Percentiles rank a stretch among this genome's conserved stretches.
phyloP scores from a whole-genome alignment of 2,329 filamentous ascomycete genomes.

The Cordyceps javanica region DNA sequence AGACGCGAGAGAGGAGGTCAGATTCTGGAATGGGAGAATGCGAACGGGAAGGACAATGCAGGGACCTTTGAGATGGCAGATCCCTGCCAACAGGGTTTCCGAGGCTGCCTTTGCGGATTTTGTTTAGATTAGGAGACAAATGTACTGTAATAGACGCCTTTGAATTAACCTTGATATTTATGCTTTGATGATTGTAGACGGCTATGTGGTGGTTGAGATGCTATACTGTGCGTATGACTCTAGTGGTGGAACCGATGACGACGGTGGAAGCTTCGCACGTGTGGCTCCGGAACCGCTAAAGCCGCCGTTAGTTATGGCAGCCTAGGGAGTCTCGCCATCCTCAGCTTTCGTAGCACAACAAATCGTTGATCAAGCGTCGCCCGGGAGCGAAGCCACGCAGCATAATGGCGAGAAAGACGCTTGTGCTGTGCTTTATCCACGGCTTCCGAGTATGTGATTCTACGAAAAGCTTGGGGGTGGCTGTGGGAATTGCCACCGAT shows the following conservation, averaged over 20 bases:
- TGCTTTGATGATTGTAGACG: background rate
- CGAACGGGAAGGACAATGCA: constrained; percentile 2
- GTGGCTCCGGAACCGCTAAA: background rate
- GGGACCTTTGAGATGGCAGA: background rate
- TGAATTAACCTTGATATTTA: background rate
- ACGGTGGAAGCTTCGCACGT: constrained; percentile 3
- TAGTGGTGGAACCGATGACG: constrained; percentile 8
- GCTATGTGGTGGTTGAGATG: background rate
- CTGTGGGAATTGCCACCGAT: background rate
- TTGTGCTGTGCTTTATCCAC: constrained; percentile 79
- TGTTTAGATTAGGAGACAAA: constrained; percentile 28
- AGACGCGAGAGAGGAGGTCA: background rate
- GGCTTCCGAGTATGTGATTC: constrained; percentile 64
- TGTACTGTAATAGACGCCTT: constrained; percentile 38
- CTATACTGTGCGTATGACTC: background rate
- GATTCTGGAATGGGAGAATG: background rate
- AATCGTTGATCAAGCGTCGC: background rate
- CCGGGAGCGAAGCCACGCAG: background rate
- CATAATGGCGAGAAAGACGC: constrained; percentile 62
- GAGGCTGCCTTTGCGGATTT: constrained; percentile 11
- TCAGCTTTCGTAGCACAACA: background rate
- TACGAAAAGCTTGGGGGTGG: background rate
- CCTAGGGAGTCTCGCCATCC: background rate
- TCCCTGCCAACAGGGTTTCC: background rate
- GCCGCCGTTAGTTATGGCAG: background rate